Percentiles rank a stretch among this genome's conserved stretches.
Evolutionary conservation across 108 stramenopile species (phyloP).

Genomic region (Pseudonitzschia multistriata): DNA sequence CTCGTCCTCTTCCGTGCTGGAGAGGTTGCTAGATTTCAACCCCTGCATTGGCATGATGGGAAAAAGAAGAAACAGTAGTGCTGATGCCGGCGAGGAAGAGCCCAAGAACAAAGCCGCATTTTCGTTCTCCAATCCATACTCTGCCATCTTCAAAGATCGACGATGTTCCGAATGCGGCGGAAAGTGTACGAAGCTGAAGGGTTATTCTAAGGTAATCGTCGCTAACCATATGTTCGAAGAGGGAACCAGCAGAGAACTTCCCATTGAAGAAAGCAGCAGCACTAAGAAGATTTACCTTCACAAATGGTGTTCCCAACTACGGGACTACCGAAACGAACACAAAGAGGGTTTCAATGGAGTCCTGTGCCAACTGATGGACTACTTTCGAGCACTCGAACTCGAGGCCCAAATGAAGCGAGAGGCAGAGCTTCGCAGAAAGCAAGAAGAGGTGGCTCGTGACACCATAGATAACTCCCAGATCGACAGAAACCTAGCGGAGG

Average conservation of each 20-base stretch:
- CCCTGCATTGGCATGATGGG: neutral
- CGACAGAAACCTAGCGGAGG: neutral
- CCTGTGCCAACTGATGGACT: neutral
- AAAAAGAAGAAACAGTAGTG: too few species aligned
- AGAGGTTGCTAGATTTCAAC: neutral
- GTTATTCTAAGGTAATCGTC: neutral
- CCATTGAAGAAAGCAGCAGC: neutral
- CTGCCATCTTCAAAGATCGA: neutral
- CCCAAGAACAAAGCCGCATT: neutral
- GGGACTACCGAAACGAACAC: neutral
- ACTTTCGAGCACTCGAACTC: constrained; percentile 2
- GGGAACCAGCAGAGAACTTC: neutral
- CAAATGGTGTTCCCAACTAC: neutral
- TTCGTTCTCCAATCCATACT: neutral
- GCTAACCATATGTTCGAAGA: neutral
- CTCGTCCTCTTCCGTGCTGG: neutral
- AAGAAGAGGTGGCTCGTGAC: neutral
- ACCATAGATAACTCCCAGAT: neutral
- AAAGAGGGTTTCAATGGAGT: neutral
- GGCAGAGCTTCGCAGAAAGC: neutral
- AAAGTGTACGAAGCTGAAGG: neutral
- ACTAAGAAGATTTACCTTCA: neutral
- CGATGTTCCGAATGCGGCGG: neutral
- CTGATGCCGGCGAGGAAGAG: too few species aligned
- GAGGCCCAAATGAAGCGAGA: constrained; percentile 1